Base-by-base conservation (phyloP, 768 basidiomycete species). In the Pleurotus cornucopiae region DNA sequence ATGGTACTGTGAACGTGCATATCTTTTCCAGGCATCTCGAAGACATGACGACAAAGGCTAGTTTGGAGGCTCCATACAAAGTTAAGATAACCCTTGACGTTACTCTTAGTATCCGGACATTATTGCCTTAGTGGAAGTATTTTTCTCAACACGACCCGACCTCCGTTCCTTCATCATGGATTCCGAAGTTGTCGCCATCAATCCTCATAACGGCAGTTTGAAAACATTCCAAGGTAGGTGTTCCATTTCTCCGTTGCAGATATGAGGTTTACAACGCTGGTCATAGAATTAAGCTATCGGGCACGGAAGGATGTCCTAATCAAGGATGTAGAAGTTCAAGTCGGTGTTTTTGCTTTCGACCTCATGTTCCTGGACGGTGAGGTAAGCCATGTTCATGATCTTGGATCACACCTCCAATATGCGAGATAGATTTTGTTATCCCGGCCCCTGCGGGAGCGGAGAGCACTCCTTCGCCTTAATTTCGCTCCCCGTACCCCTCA, bases 11-110 rank as follows among this genome's bases (percentile, higher is more conserved):
- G 26, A 63, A 61, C 7, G 78, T 91, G 41, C 81, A 83, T 52
- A 76, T 95, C 48, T 96, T 96, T 73, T 91, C 89, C 57, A 84
- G 93, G 54, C 91, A 94, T 74, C 74, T 96, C 30, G 92, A 95
- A 71, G 86, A 94, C 63, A 94, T 94, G 94, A 94, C 91, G 1
- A 82, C 84, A 58, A 94, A 96, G 77, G 89, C 83, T 65, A 16
- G 18, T 39, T 48, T 46, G 48, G 16, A 23, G 25, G 12, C 41
- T 46, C 58, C 21, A 51, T 38, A 30, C 16, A 51, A 39, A 48
- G 39, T 14, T 13, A 16, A 39, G 39, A 57, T 12, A 34, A 16
- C 7, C 11, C 30, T 34, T 11, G 11, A 34, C 30, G 14, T 44
- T 44, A 16, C 43, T 43, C 51, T 53, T 51, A 91, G 89, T 95